Conservation (phyloP, 1,284 basidiomycete species). For the Pisolithus thermaeus region DNA sequence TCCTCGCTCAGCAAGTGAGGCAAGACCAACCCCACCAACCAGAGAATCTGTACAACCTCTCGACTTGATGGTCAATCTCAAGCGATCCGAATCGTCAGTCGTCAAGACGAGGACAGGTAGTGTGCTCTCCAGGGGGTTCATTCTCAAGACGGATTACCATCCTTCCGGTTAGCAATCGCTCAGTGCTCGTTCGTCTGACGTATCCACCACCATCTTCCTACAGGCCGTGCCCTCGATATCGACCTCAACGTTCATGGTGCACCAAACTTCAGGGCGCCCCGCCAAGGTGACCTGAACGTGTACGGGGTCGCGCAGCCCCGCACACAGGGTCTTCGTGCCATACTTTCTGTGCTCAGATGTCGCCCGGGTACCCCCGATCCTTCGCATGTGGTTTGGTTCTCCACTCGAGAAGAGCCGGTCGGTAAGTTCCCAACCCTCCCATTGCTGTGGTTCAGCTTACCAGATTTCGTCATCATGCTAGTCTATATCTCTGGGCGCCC, state of each 20-base stretch:
- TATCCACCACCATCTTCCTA: slow-evolving; percentile 2
- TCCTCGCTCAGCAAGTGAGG: slow-evolving; percentile 3
- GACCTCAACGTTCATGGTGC: slow-evolving; percentile 92
- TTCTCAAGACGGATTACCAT: slow-evolving; percentile 92
- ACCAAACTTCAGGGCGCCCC: slow-evolving; percentile 88
- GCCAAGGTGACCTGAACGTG: slow-evolving; percentile 75
- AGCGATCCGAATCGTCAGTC: slow-evolving; percentile 62
- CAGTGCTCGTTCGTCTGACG: neutral
- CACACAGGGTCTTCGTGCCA: slow-evolving; percentile 86
- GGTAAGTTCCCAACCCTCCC: slow-evolving; percentile 38
- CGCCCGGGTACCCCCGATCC: slow-evolving; percentile 58
- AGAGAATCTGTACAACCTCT: slow-evolving; percentile 25
- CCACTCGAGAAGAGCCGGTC: slow-evolving; percentile 78
- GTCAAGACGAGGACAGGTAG: slow-evolving; percentile 88
- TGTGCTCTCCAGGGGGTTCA: slow-evolving; percentile 86
- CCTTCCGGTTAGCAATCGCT: slow-evolving; percentile 56
- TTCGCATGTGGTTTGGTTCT: slow-evolving; percentile 79
- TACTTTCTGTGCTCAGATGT: slow-evolving; percentile 83
- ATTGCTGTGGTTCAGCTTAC: too few relatives aligned
- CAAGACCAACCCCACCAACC: neutral
- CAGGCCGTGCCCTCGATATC: slow-evolving; percentile 84
- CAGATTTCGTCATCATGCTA: slow-evolving; percentile 22
- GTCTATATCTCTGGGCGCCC: slow-evolving; percentile 93
- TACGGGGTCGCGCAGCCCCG: slow-evolving; percentile 96
- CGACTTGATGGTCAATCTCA: slow-evolving; percentile 57